Evolutionary conservation across 108 stramenopile genomes (phyloP), one percentile per base, ranked within the genome.

Genomic region (Poteriospumella lacustris): DNA sequence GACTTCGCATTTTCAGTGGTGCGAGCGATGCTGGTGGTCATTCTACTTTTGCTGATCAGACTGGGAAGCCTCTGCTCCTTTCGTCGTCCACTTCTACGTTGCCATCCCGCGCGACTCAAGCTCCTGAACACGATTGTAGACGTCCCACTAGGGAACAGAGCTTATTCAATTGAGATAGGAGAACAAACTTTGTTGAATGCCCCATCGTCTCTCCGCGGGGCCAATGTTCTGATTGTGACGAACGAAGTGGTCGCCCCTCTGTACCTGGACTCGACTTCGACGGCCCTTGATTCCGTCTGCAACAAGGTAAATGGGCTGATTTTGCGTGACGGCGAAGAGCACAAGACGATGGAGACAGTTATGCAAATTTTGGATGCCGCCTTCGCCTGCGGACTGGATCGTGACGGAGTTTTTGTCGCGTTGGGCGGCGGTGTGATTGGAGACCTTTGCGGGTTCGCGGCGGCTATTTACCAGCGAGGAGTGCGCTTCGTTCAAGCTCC

Each of bases 401-500:
- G 97, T 19, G 93, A 92, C 64, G 82, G 87, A 56, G 93, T 94
- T 1, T 91, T 99, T 64, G 88, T 99, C 9, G 97, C 95, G 1
- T 78, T 99, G 64, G 97, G 96, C 26, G 97, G 97, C 3, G 97
- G 97, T 2, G 97, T 99, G 0, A 96, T 97, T 80, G 96, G 96
- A 9, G 97, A 99, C 86, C 93, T 99, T 92, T 94, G 94, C 0
- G 97, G 97, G 9, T 99, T 97, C 84, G 97, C 96, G 1, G 92
- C 94, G 1, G 94, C 97, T 36, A 91, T 95, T 78, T 96, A 94
- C 86, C 93, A 93, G 80, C 88, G 97, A 39, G 97, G 97, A 38
- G 91, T 99, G 75, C 90, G 94, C 60, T 95, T 99, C 80, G 86
- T 97, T 75, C 95, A 97, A 82, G 89, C 89, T 2, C 97, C 97